Conservation (phyloP, 768 basidiomycete genomes). For the Dentipellis fragilis region DNA sequence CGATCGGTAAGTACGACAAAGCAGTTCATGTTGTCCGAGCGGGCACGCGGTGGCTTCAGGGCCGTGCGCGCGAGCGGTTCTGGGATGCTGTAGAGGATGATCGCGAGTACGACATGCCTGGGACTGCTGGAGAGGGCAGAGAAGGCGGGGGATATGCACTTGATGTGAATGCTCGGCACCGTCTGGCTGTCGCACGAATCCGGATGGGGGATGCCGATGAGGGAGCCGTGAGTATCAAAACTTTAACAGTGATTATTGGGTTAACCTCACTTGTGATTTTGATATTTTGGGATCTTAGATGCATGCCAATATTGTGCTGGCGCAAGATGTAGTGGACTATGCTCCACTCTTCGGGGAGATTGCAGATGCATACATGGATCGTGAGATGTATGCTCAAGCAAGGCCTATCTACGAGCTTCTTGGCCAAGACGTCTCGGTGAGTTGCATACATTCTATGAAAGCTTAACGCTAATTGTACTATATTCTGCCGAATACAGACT, state of each 20-base stretch:
- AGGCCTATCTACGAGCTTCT: conserved; percentile 71
- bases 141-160: conserved; percentile 48
- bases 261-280: not conserved
- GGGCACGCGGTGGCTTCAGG: conserved; percentile 90
- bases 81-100: conserved; percentile 86
- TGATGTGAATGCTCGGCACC: conserved; percentile 72
- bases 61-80: conserved; percentile 54
- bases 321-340: conserved; percentile 68
- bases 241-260: too few relatives aligned
- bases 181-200: conserved; percentile 75
- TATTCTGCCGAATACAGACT: conserved; percentile 35
- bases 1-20: conserved; percentile 53
- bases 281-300: conserved; percentile 32
- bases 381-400: conserved; percentile 69
- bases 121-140: conserved; percentile 11
- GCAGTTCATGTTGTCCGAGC: conserved; percentile 60
- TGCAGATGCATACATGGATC: conserved; percentile 75
- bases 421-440: conserved; percentile 62
- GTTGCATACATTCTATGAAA: conserved; percentile 13
- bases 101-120: conserved; percentile 61
- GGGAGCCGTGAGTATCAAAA: conserved; percentile 49
- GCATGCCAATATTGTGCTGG: conserved; percentile 64
- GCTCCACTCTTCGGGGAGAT: conserved; percentile 74
- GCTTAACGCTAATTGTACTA: too few relatives aligned
- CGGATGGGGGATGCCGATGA: conserved; percentile 73